These are phyloP conservation scores for Priceomyces haplophilus DNA, from an alignment of 805 yeast species.

Conservation along the genomic window DNA sequence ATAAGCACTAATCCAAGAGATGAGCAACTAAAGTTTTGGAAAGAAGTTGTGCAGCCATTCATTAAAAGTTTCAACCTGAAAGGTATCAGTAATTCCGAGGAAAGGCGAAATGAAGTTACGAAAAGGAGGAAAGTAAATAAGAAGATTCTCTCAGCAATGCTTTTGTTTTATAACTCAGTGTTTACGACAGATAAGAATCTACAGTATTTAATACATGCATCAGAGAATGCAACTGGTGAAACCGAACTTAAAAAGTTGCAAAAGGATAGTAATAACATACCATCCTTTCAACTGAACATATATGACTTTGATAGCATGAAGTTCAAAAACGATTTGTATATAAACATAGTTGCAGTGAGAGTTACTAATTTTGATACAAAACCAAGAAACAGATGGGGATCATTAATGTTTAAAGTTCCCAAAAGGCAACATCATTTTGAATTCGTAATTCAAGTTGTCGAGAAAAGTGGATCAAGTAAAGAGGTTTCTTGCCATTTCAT, in stretches of 20 bases:
- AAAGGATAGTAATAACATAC: conserved; percentile 1
- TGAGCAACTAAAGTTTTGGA: conserved; percentile 65
- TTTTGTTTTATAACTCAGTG: conserved; percentile 73
- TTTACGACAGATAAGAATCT: conserved; percentile 59
- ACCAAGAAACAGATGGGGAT: background rate
- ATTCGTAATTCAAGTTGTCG: conserved; percentile 49
- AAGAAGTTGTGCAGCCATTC: conserved; percentile 72
- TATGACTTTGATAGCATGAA: conserved; percentile 24
- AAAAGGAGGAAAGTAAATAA: conserved; percentile 58
- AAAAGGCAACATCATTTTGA: conserved; percentile 28
- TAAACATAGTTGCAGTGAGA: conserved; percentile 70
- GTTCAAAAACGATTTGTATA: conserved; percentile 53
- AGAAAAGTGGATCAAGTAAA: conserved; percentile 16
- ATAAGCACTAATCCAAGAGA: conserved; percentile 48
- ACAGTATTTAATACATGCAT: conserved; percentile 39
- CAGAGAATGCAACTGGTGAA: conserved; percentile 34
- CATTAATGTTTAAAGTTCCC: background rate
- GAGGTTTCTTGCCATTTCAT: conserved; percentile 41
- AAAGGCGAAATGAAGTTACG: conserved; percentile 66
- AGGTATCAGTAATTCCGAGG: conserved; percentile 68
- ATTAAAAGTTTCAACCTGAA: conserved; percentile 74
- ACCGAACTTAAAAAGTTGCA: conserved; percentile 35
- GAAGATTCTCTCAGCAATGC: conserved; percentile 59
- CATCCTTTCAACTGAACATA: conserved; percentile 1
- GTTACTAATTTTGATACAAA: conserved; percentile 9